Base-by-base conservation (phyloP, 352 stramenopile species). In the Pythium rishiriense region DNA sequence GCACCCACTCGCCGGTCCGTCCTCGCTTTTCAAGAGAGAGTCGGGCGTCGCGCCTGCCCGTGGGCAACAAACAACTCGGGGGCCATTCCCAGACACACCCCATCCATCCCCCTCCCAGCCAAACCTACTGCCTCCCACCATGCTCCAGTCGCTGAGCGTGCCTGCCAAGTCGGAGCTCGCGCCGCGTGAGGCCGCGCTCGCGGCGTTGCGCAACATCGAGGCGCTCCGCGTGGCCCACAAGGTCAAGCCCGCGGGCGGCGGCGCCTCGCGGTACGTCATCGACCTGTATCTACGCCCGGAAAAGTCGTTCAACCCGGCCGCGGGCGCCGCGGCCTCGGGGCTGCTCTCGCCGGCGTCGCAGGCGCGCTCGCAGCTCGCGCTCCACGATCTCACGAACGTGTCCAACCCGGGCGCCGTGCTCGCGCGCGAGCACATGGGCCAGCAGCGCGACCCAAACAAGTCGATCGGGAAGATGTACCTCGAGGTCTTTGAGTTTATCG, bases 61-160 rank as follows among this genome's bases (percentile, higher is more conserved):
- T n/a, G n/a, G n/a, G n/a, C n/a, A n/a, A 54, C 24, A 37, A 39
- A 19, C 22, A 39, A 19, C 28, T 54, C 46, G 37, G 37, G 37
- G 37, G n/a, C 43, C n/a, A 26, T 26, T n/a, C 41, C 41, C 5
- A 28, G 17, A 22, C 21, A 9, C 25, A 2, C 22, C 22, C 24
- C 17, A 53, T 17, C 4, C 51, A 48, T 25, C 26, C 19, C 49
- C 3, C 17, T 22, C 48, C 12, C 48, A 24, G 11, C 46, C 4
- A 15, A 3, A 3, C 19, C 46, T 24, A 3, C 46, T 33, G 4
- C 24, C 26, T 39, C 48, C 8, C 21, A 28, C 37, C 8, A 64
- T 64, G 57, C 57, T 64, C 11, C 57, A 64, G 25, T 24, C 57
- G 24, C 57, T 64, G 6, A 64, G 56, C 35, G n/a, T 56, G 11